These are phyloP conservation scores for Apophysomyces trapeziformis DNA, from an alignment of 371 early-diverging fungal species.

Conservation along the genomic window DNA sequence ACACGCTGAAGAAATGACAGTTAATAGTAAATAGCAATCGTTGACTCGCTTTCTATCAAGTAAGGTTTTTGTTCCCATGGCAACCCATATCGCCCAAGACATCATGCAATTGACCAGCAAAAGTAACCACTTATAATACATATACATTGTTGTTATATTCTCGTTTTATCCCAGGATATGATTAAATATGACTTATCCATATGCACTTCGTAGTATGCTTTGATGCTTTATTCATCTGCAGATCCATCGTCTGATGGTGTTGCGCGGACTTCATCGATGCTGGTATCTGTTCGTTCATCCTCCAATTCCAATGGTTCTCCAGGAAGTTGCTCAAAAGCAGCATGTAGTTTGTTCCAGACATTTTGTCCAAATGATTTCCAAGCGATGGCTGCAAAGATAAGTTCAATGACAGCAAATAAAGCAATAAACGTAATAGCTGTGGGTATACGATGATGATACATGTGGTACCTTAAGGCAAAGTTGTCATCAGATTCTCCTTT, in stretches of 20 bases:
- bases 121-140: too few species aligned
- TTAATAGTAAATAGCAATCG: too few species aligned
- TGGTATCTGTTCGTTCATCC: background rate
- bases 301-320: background rate
- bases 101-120: too few species aligned
- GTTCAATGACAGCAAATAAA: conserved; percentile 77
- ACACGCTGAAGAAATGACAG: too few species aligned
- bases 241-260: conserved; percentile 6
- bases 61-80: too few species aligned
- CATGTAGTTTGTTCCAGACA: conserved; percentile 45
- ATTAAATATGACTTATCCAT: too few species aligned
- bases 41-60: too few species aligned
- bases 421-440: conserved; percentile 74
- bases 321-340: conserved; percentile 23
- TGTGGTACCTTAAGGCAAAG: conserved; percentile 58
- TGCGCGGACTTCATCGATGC: background rate
- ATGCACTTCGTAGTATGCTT: too few species aligned
- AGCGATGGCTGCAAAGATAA: conserved; percentile 67
- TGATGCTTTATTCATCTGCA: background rate
- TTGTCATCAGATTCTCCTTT: background rate
- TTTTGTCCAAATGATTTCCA: conserved; percentile 69
- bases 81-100: too few species aligned
- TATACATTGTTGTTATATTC: too few species aligned
- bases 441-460: conserved; percentile 84
- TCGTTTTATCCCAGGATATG: too few species aligned